Percentiles rank a stretch among this genome's conserved stretches.
Evolutionary conservation across 179 eudicot genomes (phyloP).

Genomic region (Silene vulgaris): DNA sequence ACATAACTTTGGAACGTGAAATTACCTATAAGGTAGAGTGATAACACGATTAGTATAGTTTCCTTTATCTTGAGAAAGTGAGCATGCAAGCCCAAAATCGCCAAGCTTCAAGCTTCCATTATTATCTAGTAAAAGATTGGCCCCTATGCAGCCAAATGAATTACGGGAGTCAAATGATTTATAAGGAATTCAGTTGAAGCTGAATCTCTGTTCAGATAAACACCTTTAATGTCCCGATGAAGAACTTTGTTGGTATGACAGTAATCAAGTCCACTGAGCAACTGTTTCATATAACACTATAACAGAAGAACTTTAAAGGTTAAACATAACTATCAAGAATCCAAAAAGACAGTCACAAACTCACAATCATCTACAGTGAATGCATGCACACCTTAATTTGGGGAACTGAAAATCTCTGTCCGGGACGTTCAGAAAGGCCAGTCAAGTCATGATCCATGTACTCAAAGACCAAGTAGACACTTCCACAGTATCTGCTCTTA

Average conservation of each 20-base stretch:
- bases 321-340: conserved; percentile 12
- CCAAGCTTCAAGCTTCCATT: conserved; percentile 39
- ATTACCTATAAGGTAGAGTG: conserved; percentile 33
- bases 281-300: conserved; percentile 38
- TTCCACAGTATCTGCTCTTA: conserved; percentile 28
- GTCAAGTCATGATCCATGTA: conserved; percentile 39
- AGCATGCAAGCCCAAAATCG: conserved; percentile 33
- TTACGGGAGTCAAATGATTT: background rate
- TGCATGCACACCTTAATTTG: conserved; percentile 29
- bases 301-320: conserved; percentile 6
- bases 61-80: conserved; percentile 10
- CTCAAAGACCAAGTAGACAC: conserved; percentile 31
- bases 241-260: conserved; percentile 33
- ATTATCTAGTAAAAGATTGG: conserved; percentile 34
- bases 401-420: conserved; percentile 34
- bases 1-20: background rate
- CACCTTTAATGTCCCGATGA: conserved; percentile 38
- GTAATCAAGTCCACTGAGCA: conserved; percentile 33
- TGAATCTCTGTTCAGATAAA: background rate
- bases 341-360: background rate
- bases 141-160: conserved; percentile 21
- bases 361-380: background rate
- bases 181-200: conserved; percentile 11
- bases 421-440: conserved; percentile 38
- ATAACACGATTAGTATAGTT: conserved; percentile 34